Evolutionary conservation across 2,329 filamentous ascomycete species (phyloP).

Genomic region (Teratosphaeria destructans): DNA sequence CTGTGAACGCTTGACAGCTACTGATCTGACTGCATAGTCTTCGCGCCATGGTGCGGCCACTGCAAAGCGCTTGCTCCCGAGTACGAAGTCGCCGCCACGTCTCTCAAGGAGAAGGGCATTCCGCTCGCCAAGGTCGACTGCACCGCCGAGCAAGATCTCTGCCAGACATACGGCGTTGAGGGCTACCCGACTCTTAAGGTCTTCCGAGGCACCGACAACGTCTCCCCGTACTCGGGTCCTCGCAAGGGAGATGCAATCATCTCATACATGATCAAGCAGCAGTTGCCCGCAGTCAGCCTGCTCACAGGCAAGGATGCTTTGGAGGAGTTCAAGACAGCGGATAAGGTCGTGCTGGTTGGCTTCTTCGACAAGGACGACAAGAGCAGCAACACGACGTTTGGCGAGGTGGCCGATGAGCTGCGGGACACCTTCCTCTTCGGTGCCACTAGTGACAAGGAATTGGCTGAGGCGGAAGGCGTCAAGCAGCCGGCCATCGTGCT

Average conservation of each 20-base stretch:
- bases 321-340: constrained; percentile 93
- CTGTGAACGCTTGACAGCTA: background rate
- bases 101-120: constrained; percentile 80
- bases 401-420: constrained; percentile 60
- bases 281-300: constrained; percentile 78
- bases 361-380: constrained; percentile 76
- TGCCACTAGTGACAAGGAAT: constrained; percentile 66
- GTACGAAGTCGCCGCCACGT: constrained; percentile 77
- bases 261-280: constrained; percentile 97
- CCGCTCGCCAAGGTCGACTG: constrained; percentile 83
- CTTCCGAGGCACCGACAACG: constrained; percentile 81
- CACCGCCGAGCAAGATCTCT: constrained; percentile 87
- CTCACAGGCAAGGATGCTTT: constrained; percentile 66
- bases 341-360: constrained; percentile 90
- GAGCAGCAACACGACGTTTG: constrained; percentile 77
- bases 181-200: constrained; percentile 98
- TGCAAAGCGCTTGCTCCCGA: constrained; percentile 95
- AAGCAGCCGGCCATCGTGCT: constrained; percentile 78
- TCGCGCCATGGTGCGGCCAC: constrained; percentile 93
- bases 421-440: constrained; percentile 92
- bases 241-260: constrained; percentile 71
- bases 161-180: constrained; percentile 81
- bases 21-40: constrained; percentile 48
- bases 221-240: constrained; percentile 75
- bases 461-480: constrained; percentile 86